Base-by-base conservation (phyloP, 352 stramenopile species). In the Globisporangium recalcitrans region DNA sequence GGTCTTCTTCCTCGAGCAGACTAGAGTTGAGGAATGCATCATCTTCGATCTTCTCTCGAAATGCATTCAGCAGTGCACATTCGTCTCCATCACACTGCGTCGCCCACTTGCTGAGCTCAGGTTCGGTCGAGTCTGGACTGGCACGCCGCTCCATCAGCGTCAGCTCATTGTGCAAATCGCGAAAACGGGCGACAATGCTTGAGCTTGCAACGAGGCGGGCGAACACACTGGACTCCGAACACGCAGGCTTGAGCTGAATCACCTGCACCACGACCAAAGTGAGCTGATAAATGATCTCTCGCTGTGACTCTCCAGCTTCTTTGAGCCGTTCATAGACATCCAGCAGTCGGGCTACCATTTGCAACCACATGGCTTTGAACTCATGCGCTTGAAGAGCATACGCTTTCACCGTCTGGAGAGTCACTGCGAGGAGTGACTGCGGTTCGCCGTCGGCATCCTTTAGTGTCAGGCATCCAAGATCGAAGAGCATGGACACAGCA, bases 361-460 rank as follows among this genome's bases (percentile, higher is more conserved):
- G 26, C 24, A 24, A 4, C 56, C 56, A 62, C 44, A 62, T 44
- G 13, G 16, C 13, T 21, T 29, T 1, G n/a, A 62, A 55, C 29
- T 62, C 56, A 8, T 55, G 56, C 8, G 14, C 36, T 53, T 48
- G 42, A 11, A 10, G 4, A 2, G 13, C 21, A 29, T 55, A 46
- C 8, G 36, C 44, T 16, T n/a, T 16, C n/a, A 62, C 4, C 8
- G 46, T 57, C 13, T 57, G 3, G 5, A 63, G 22, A 5, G 46
- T 63, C 3, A 26, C 29, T 8, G 31, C 4, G 11, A 63, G 31
- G 27, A 63, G n/a, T n/a, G 47, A 63, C 1, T 26, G 14, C 4
- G 9, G 8, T 6, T 0, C 34, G 14, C 22, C n/a, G 13, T 7
- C 16, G 21, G 26, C 9, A 24, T 19, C 21, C 4, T 3, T 36